These are phyloP conservation scores for Amanita thiersii DNA, from an alignment of 768 basidiomycete species.

Conservation along the genomic window DNA sequence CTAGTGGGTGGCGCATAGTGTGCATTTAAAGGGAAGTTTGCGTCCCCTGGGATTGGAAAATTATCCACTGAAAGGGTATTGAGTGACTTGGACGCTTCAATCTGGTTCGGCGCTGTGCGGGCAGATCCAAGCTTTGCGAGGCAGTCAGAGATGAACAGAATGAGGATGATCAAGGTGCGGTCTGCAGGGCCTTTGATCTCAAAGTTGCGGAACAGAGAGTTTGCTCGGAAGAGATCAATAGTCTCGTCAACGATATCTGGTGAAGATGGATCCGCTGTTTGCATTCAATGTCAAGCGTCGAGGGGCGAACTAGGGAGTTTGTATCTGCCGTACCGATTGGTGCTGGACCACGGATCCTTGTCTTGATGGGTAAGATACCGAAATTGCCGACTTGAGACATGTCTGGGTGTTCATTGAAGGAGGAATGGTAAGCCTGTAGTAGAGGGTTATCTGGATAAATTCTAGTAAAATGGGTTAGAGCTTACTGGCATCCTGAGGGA, in stretches of 20 bases:
- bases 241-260: slow-evolving; percentile 95
- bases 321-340: slow-evolving; percentile 49
- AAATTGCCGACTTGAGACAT: slow-evolving; percentile 84
- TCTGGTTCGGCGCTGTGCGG: slow-evolving; percentile 61
- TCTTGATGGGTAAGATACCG: slow-evolving; percentile 83
- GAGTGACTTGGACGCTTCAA: slow-evolving; percentile 80
- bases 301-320: slow-evolving; percentile 8
- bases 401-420: slow-evolving; percentile 82
- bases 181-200: slow-evolving; percentile 99
- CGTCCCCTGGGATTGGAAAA: slow-evolving; percentile 93
- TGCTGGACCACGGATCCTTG: slow-evolving; percentile 88
- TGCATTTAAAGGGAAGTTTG: slow-evolving; percentile 87
- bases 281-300: slow-evolving; percentile 11
- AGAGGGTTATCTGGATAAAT: slow-evolving; percentile 9
- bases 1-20: slow-evolving; percentile 79
- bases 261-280: slow-evolving; percentile 64
- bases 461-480: slow-evolving; percentile 10
- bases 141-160: slow-evolving; percentile 97
- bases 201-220: slow-evolving; percentile 98
- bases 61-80: slow-evolving; percentile 91
- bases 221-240: slow-evolving; percentile 94
- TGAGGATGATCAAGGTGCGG: slow-evolving; percentile 92
- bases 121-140: slow-evolving; percentile 79
- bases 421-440: slow-evolving; percentile 88
- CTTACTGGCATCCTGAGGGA: slow-evolving; percentile 43